Percentiles rank a stretch among this genome's conserved stretches.
Evolutionary conservation across 169 alveolate species (phyloP).

Genomic region (Eimeria necatrix): DNA sequence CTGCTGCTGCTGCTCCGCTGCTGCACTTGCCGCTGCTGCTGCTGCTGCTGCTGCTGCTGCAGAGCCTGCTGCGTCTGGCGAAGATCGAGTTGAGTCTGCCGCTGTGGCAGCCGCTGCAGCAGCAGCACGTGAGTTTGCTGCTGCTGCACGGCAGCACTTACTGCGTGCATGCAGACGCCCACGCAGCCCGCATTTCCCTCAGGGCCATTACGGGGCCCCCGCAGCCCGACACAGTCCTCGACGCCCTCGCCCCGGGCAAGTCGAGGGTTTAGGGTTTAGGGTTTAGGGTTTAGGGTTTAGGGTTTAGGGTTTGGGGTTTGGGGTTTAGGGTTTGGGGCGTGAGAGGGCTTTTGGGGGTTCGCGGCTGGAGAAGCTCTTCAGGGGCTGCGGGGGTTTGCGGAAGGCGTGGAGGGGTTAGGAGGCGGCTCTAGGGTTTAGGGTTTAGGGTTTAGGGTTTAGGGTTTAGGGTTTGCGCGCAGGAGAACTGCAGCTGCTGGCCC

Average conservation of each 20-base stretch:
- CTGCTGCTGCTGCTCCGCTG: too few relatives aligned
- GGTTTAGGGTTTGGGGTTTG: conserved; percentile 7
- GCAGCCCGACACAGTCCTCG: conserved; percentile 69
- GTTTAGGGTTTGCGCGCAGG: background rate
- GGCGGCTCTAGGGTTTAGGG: background rate
- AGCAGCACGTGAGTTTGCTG: conserved; percentile 34
- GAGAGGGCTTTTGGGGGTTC: too few relatives aligned
- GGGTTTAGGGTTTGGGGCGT: too few relatives aligned
- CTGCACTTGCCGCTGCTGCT: too few relatives aligned
- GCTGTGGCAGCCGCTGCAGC: conserved; percentile 73
- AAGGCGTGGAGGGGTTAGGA: too few relatives aligned
- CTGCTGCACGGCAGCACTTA: background rate
- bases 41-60: background rate
- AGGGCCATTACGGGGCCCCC: conserved; percentile 28
- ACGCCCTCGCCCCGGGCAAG: conserved; percentile 73
- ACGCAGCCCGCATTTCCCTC: conserved; percentile 40
- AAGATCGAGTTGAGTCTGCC: conserved; percentile 75
- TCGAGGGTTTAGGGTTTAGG: background rate
- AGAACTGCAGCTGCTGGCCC: conserved; percentile 51
- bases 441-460: background rate
- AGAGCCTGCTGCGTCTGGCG: conserved; percentile 66
- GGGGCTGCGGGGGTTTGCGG: too few relatives aligned
- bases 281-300: background rate
- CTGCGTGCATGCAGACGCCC: conserved; percentile 70
- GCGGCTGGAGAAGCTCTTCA: too few relatives aligned